Base-by-base conservation (phyloP, 106 monocot species). In the Dioscorea dumetorum region DNA sequence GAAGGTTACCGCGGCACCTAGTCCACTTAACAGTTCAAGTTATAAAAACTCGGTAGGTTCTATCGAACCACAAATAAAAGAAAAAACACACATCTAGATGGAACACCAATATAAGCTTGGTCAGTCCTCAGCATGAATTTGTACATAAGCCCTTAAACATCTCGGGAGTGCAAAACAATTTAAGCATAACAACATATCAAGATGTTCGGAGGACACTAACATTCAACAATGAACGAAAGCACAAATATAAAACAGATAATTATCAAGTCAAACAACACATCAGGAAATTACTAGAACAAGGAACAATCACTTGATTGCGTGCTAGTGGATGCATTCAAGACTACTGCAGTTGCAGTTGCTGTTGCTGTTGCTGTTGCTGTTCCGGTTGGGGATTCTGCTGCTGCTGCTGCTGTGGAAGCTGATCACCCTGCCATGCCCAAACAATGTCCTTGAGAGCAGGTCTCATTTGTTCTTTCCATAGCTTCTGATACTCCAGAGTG, bases 361-460 rank as follows among this genome's bases (percentile, higher is more conserved):
- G 15, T 16, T 75, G 61, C 24, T 24, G 49, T 57, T 13, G 57
- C 50, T 60, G 53, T 23, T 53, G 73, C 16, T 35, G 2, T 28
- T 28, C 28, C 3, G 28, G 3, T 28, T 28, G 28, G 28, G 28
- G 28, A 1, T 28, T 1, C 28, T 51, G 73, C 15, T 33, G 64
- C 17, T 22, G 57, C 22, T 61, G 15, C 19, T 75, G 61, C 24
- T 24, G 49, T 57, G 35, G 49, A 19, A 58, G 52, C 9, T 33
- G 15, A 51, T 76, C 80, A 67, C 66, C 76, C 72, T 76, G 75
- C 80, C 80, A 81, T 50, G 73, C 67, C 81, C 77, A 81, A 70
- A 82, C 60, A 17, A 82, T 77, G 51, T 82, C 82, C 12, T 70
- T 69, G 16, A 82, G 63, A 22, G 64, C 77, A 12, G 82, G 82